Evolutionary conservation across 176 grass and related monocot species (phyloP), one percentile per base, ranked within the genome.

Genomic region (Carex scoparia): DNA sequence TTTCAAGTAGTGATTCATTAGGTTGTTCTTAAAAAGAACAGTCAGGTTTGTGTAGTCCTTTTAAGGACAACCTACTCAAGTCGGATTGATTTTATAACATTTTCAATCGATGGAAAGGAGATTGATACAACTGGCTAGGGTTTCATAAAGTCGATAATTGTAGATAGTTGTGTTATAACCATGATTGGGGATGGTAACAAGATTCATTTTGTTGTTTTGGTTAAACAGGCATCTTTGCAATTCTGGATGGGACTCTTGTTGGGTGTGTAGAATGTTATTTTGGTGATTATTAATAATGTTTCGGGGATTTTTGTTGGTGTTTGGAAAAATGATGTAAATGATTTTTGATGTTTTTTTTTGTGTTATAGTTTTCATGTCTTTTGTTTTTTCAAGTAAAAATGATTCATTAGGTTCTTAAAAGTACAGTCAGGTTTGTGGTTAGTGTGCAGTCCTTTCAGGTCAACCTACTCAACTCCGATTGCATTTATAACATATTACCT

Each of bases 21-120:
- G 54, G 51, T 56, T 40, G 5, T 57, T 79, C 74, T 79, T 77
- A 32, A 76, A 48, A 76, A 30, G 49, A 31, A 55, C 40, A 76
- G 48, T 31, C 48, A 55, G 5, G 48, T 76, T 76, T 55, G 72
- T 76, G 72, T 55, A 67, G 12, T 31, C 10, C 4, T 76, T 49
- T 49, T 55, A 10, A 44, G 16, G 40, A 37, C 65, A 68, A n/a
- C 10, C 5, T 46, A 46, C 37, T 19, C 16, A 44, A 72, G 7
- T 51, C 14, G 5, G 1, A 69, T 69, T 40, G 66, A 1, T 10
- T 49, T 49, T 49, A 49, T 49, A 49, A 49, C 48, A 49, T 49
- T 49, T 10, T 48, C 8, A 7, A 7, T 48, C 46, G 4, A 92
- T 86, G 93, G 90, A 40, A 98, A 98, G 84, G 89, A 95, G 87